Evolutionary conservation across 768 basidiomycete species (phyloP).

Genomic region (Kwoniella europaea): DNA sequence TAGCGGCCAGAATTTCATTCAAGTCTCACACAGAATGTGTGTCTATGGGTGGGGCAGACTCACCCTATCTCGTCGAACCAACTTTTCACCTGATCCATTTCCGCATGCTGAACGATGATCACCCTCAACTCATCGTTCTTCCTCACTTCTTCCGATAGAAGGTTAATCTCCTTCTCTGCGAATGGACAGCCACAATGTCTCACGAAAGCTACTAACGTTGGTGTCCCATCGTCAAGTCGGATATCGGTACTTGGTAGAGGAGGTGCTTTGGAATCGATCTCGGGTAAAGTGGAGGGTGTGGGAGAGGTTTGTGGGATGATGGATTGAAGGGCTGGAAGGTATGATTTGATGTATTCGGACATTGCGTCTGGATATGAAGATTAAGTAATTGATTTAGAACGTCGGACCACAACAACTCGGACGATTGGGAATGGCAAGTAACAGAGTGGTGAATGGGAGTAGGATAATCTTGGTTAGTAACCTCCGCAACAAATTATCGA

Average conservation of each 20-base stretch:
- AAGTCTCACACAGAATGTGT: no score
- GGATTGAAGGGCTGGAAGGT: constrained; percentile 11
- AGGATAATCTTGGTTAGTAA: no score
- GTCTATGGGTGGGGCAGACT: neutral
- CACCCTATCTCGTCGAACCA: constrained; percentile 22
- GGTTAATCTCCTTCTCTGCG: constrained; percentile 16
- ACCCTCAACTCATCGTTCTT: constrained; percentile 7
- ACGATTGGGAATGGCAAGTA: no score
- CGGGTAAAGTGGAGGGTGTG: neutral
- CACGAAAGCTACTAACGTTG: constrained; percentile 14
- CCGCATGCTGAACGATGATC: constrained; percentile 19
- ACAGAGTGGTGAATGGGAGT: no score
- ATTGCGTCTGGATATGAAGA: neutral
- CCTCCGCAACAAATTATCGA: no score
- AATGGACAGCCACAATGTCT: constrained; percentile 22
- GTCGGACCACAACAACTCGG: no score
- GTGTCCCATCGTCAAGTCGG: neutral
- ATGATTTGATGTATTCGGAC: constrained; percentile 10
- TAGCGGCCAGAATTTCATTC: neutral
- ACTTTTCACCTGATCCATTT: constrained; percentile 1
- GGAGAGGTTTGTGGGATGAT: constrained; percentile 19
- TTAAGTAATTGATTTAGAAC: no score
- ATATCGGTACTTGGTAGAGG: neutral
- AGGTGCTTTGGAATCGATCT: constrained; percentile 3
- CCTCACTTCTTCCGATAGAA: constrained; percentile 8